phyloP scores from a whole-genome alignment of 306 rosid genomes.

The Ormosia semicastrata region DNA sequence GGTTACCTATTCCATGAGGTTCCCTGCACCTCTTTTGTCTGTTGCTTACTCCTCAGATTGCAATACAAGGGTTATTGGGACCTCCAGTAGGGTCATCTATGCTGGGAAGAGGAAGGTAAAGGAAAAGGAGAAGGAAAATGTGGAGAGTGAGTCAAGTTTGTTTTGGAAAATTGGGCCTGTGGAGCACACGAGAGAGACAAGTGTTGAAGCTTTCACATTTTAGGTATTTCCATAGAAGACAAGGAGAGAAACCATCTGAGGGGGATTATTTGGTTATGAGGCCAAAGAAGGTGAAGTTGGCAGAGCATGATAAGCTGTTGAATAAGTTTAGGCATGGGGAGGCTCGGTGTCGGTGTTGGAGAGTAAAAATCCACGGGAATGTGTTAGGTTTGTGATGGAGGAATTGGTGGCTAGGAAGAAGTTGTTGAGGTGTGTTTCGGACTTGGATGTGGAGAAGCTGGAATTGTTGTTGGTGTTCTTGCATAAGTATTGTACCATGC shows the following conservation, averaged over 20 bases:
- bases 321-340: constrained; percentile 85
- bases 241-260: constrained; percentile 68
- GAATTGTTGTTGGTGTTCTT: constrained; percentile 58
- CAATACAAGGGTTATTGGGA: constrained; percentile 61
- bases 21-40: constrained; percentile 84
- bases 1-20: constrained; percentile 87
- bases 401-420: constrained; percentile 84
- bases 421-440: constrained; percentile 54
- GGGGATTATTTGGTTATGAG: constrained; percentile 66
- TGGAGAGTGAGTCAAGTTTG: constrained; percentile 26
- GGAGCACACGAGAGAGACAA: constrained; percentile 37
- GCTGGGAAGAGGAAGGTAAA: constrained; percentile 69
- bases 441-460: constrained; percentile 67
- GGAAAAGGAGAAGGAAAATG: constrained; percentile 27
- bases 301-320: constrained; percentile 72
- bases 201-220: constrained; percentile 52
- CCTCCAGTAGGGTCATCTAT: constrained; percentile 76
- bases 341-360: constrained; percentile 66
- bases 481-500: constrained; percentile 59
- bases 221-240: constrained; percentile 85
- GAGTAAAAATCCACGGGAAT: constrained; percentile 61
- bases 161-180: constrained; percentile 41
- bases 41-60: constrained; percentile 68
- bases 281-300: constrained; percentile 57
- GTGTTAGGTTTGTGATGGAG: constrained; percentile 86